Percentiles rank a stretch among this genome's conserved stretches.
Evolutionary conservation across 768 basidiomycete genomes (phyloP).

Genomic region (Trametes cinnabarina): DNA sequence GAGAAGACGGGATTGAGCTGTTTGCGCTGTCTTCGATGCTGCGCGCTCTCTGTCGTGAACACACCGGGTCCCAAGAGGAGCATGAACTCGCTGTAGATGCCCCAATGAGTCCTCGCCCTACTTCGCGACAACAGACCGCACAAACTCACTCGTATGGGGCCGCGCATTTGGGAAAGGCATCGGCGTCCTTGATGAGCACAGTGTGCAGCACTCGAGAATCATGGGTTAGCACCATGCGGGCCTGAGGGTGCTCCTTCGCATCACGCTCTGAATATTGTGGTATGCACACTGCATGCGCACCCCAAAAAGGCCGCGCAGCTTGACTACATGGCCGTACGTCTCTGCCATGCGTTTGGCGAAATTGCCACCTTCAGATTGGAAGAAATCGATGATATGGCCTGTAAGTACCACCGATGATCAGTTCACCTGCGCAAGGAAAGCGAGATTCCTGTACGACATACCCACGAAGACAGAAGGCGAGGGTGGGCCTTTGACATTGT

Average conservation of each 20-base stretch:
- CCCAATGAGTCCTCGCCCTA: too few relatives aligned
- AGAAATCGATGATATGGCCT: neutral
- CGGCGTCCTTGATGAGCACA: conserved; percentile 47
- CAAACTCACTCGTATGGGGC: neutral
- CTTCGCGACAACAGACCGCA: neutral
- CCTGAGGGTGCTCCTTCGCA: conserved; percentile 26
- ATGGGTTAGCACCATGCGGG: conserved; percentile 45
- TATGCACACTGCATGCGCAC: conserved; percentile 28
- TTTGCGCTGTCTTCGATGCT: conserved; percentile 23
- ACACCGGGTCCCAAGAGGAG: conserved; percentile 17
- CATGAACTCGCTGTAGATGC: neutral
- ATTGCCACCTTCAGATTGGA: neutral
- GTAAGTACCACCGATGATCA: neutral
- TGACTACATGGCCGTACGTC: conserved; percentile 42
- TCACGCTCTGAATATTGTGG: neutral
- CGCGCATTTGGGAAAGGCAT: conserved; percentile 30
- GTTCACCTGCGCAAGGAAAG: too few relatives aligned
- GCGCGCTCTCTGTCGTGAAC: conserved; percentile 7
- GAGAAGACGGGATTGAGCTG: conserved; percentile 26
- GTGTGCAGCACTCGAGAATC: conserved; percentile 49
- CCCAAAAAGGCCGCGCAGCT: conserved; percentile 46
- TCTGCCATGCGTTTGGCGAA: conserved; percentile 1
- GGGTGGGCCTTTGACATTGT: conserved; percentile 6
- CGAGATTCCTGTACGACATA: neutral
- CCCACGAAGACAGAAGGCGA: neutral